These are phyloP conservation scores for Hyaloscypha bicolor DNA, from an alignment of 495 filamentous ascomycete genomes.

Conservation along the genomic window DNA sequence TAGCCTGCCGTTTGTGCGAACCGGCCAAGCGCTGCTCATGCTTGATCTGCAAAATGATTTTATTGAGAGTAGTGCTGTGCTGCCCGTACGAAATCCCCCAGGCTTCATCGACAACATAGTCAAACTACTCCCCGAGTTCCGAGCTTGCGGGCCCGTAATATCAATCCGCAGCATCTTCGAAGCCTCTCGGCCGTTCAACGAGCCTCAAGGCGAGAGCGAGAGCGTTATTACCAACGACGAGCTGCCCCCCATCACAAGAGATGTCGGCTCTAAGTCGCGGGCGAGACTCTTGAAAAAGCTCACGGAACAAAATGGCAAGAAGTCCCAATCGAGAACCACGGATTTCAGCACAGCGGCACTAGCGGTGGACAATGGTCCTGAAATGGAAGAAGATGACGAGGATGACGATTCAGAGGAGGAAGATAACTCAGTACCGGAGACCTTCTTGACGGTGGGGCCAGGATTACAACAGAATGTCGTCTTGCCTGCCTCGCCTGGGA, in stretches of 20 bases:
- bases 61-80: slow-evolving; percentile 65
- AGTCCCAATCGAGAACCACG: slow-evolving; percentile 7
- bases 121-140: slow-evolving; percentile 70
- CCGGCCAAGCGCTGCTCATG: slow-evolving; percentile 81
- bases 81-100: slow-evolving; percentile 64
- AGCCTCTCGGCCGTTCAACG: slow-evolving; percentile 32
- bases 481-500: slow-evolving; percentile 60
- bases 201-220: slow-evolving; percentile 37
- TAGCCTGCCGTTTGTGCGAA: slow-evolving; percentile 52
- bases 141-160: slow-evolving; percentile 62
- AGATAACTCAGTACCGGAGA: slow-evolving; percentile 48
- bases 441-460: slow-evolving; percentile 57
- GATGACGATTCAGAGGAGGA: slow-evolving; percentile 4
- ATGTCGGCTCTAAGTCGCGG: not conserved
- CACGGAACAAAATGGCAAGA: not conserved
- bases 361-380: not conserved
- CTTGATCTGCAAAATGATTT: slow-evolving; percentile 95
- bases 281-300: not conserved
- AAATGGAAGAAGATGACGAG: slow-evolving; percentile 28
- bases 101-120: slow-evolving; percentile 70
- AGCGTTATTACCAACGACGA: slow-evolving; percentile 42
- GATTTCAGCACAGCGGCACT: not conserved
- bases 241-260: not conserved
- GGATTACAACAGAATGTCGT: slow-evolving; percentile 57
- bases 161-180: slow-evolving; percentile 85